Base-by-base conservation (phyloP, 2,329 filamentous ascomycete species). In the Ophiobolus disseminans region DNA sequence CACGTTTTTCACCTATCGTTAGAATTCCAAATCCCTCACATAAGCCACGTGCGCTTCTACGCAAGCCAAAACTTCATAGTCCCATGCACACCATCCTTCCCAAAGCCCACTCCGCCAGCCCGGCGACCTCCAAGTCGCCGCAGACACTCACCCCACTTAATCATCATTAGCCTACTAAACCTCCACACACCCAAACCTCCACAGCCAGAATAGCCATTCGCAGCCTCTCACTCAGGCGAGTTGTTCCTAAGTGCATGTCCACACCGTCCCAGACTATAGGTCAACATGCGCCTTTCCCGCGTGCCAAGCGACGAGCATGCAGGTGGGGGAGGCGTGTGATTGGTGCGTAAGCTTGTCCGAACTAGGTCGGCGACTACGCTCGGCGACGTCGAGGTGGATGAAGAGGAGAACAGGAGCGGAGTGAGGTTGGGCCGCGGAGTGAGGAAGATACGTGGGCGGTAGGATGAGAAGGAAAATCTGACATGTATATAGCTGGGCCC, bases 301-400 rank as follows among this genome's bases (percentile, higher is more conserved):
- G n/a, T 40, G 43, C 46, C 46, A 47, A 54, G 46, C 6, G 17
- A 22, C 40, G 37, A 36, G 30, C 3, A 36, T 16, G 50, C 38
- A 43, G 42, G 22, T 32, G 28, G 25, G 13, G 25, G 21, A 4
- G 22, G 30, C 8, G 10, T 40, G 17, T 54, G 50, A 54, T 54
- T 54, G 50, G 50, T 47, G 17, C 9, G 20, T 14, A 16, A 7
- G 34, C 21, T 40, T 53, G 51, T 53, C 54, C 56, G 50, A 57
- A 53, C 22, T 45, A 56, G 40, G 53, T 59, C 56, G 57, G 39
- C 57, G 57, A 59, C 57, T 31, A 53, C 30, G 34, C 48, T 59
- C 54, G 57, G 57, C 50, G 34, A 50, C 40, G 50, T 49, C 22
- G 26, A n/a, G n/a, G n/a, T n/a, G n/a, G n/a, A n/a, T n/a, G n/a